phyloP scores from a whole-genome alignment of 2,329 filamentous ascomycete species.

The Cordyceps militaris region DNA sequence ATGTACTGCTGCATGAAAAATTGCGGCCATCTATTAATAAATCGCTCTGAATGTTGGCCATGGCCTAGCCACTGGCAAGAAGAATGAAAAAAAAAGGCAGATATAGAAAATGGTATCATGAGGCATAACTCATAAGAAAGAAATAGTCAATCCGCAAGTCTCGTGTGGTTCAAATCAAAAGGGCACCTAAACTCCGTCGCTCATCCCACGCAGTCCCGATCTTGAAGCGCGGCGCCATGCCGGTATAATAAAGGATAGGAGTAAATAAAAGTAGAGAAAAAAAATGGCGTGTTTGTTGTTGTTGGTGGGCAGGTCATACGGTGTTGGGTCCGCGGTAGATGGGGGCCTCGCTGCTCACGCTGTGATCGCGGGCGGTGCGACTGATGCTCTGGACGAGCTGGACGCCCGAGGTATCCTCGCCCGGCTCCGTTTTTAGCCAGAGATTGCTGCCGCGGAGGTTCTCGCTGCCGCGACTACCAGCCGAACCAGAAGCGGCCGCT shows the following conservation, averaged over 20 bases:
- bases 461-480: neutral
- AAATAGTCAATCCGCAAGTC: neutral
- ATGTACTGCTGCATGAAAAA: too few relatives aligned
- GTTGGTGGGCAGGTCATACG: neutral
- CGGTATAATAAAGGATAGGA: neutral
- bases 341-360: slow-evolving; percentile 2
- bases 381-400: neutral
- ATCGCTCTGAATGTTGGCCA: too few relatives aligned
- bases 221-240: neutral
- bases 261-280: neutral
- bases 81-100: neutral
- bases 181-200: neutral
- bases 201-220: neutral
- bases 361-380: neutral
- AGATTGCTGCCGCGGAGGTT: neutral
- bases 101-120: slow-evolving; percentile 7
- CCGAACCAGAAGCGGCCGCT: neutral
- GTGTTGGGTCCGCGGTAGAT: neutral
- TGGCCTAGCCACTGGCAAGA: too few relatives aligned
- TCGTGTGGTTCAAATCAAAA: too few relatives aligned
- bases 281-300: neutral
- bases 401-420: neutral
- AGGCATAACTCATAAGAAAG: neutral
- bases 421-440: slow-evolving; percentile 4
- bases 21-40: too few relatives aligned